Base-by-base conservation (phyloP, 2,329 filamentous ascomycete genomes). In the Ascochyta rabiei region DNA sequence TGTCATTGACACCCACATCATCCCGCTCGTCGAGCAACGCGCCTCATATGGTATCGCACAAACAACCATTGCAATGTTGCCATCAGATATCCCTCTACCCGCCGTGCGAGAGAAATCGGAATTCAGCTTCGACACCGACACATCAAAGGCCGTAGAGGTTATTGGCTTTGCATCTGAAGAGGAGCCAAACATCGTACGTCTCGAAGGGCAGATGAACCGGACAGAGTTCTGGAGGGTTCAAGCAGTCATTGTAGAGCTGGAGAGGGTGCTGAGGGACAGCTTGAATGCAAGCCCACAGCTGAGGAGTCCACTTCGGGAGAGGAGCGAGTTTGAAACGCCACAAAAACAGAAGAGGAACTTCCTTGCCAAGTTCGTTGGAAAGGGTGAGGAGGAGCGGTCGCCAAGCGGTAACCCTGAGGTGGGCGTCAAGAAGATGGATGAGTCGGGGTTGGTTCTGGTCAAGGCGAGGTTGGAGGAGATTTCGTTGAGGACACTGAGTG, bases 171-270 rank as follows among this genome's bases (percentile, higher is more conserved):
- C 74, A 1, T 70, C 69, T 12, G 72, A 73, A 16, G 77, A 77
- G 48, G 66, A 73, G 24, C 72, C 77, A 3, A 68, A 74, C 33
- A 62, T 79, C 16, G 65, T 81, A 23, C 64, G 72, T 4, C 66
- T 81, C 0, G 62, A 71, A 18, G 77, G 76, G 5, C 64, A 72
- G 26, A 73, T 78, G 44, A 75, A 80, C 43, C 66, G 63, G 1
- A 68, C 76, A 7, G 75, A 76, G 49, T 81, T 80, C 53, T 80
- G 78, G 77, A 70, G 71, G 33, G 71, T 76, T 16, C 70, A 70
- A 7, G 69, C 66, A n/a, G 74, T 79, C 1, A 61, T 80, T 8
- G 61, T 68, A 21, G 78, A 80, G 55, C 53, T 81, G 52, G 71
- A 75, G 44, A 55, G 63, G 4, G 60, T 69, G 39, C 50, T 79